Percentiles rank a stretch among this genome's conserved stretches.
These are phyloP conservation scores for Fragaria ananassa DNA, from an alignment of 306 rosid genomes.

Conservation along the genomic window DNA sequence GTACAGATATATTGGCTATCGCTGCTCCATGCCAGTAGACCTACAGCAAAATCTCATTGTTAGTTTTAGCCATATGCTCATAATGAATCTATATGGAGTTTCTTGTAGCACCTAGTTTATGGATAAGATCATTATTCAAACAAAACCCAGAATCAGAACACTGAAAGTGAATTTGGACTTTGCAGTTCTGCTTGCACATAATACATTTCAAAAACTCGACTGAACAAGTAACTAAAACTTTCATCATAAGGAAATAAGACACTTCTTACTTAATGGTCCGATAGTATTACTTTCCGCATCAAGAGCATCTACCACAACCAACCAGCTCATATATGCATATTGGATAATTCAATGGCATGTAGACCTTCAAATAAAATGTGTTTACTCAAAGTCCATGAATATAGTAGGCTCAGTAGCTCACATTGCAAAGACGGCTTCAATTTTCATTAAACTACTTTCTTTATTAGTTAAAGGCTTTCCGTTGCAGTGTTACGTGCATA, in stretches of 20 bases:
- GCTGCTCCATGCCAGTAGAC: conserved; percentile 83
- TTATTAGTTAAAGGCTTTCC: background rate
- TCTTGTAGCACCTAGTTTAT: background rate
- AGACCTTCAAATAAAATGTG: background rate
- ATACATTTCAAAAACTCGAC: background rate
- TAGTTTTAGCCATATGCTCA: conserved; percentile 7
- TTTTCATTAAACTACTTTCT: background rate
- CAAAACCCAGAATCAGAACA: background rate
- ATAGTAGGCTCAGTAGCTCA: background rate
- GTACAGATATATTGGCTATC: conserved; percentile 91
- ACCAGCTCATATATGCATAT: background rate
- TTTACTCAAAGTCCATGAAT: background rate
- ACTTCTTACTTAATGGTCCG: background rate
- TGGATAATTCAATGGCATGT: background rate
- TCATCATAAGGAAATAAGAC: background rate
- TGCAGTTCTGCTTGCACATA: background rate
- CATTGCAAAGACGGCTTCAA: background rate
- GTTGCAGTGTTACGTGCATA: background rate
- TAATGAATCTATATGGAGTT: background rate
- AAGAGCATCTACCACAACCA: conserved; percentile 1
- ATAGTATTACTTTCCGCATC: background rate
- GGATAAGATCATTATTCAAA: background rate
- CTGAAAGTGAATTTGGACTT: background rate
- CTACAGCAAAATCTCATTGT: conserved; percentile 29
- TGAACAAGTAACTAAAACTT: background rate